Evolutionary conservation across 202 grass and related monocot species (phyloP), one percentile per base, ranked within the genome.

Genomic region (Schoenoplectus tabernaemontani): DNA sequence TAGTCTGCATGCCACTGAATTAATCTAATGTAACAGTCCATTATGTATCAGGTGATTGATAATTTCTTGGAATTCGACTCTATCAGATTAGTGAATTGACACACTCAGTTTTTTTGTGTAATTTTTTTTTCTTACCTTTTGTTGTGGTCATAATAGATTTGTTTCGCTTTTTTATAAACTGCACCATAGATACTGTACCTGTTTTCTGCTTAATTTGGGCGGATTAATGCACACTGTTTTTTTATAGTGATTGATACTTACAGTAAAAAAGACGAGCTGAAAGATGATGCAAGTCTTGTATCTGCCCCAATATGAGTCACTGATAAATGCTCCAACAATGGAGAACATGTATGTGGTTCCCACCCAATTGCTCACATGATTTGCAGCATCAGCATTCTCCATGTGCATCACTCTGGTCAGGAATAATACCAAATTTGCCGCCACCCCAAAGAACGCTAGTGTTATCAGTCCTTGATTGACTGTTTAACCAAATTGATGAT

Each of bases 291-390:
- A 82, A 15, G 84, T 86, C 79, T 78, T 86, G 79, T 86, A 86
- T 81, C 84, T 81, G 59, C 84, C 84, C 84, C 85, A 87, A 46
- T 87, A 87, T 19, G 85, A 79, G 33, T 83, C 80, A 38, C 81
- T 83, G 43, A 87, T 64, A 82, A 83, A 87, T 54, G 81, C 85
- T 3, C 74, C 81, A 3, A 83, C 28, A 8, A 83, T 76, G 30
- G 81, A 87, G 85, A 82, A 87, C 39, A 87, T 59, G 48, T 87
- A 83, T 34, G 75, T 74, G 7, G 85, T 87, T 64, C 85, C 81
- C 4, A 58, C 82, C 85, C 85, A 87, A 32, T 79, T 78, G 62
- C 85, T 87, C 3, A 87, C 80, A 42, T 73, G 81, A 43, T 87
- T 87, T 24, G 85, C 85, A 4, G 72, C 85, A 12, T 80, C 62